Evolutionary conservation across 345 rosid species (phyloP), one percentile per base, ranked within the genome.

Genomic region (Lagerstroemia speciosa): DNA sequence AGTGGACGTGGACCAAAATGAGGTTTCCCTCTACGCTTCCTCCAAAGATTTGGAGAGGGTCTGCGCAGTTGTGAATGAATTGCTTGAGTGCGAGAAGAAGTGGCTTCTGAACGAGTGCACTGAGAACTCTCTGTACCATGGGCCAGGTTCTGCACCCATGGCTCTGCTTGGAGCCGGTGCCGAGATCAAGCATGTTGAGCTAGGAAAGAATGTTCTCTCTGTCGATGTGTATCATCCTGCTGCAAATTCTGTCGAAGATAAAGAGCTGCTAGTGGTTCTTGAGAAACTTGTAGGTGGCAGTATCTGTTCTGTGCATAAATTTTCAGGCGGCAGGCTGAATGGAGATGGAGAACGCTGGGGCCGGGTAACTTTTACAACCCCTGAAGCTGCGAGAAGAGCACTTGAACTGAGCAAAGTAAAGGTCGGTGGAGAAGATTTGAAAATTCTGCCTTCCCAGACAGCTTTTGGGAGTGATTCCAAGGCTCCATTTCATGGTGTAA

Each of bases 151-250:
- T 36, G 81, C 87, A 38, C 80, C 86, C 46, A 20, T 85, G 58
- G 98, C 94, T 34, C 82, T 93, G 75, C 82, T 93, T 67, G 98
- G 97, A 71, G 79, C 93, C 70, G 97, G 97, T 74, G 97, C 93
- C 53, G 86, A 81, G 81, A 87, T 93, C 74, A 89, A 83, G 83
- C 97, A 93, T 85, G 81, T 90, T 73, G 97, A 93, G 82, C 83
- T 89, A 72, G 84, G 83, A 64, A 86, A 79, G 71, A 84, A 86
- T 70, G 84, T 40, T 81, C 77, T 93, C 67, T 78, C 87, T 33
- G 84, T 90, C 27, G 87, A 93, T 72, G 79, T 93, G 63, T 65
- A 52, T 68, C 83, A 78, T 77, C 77, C 93, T 17, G 76, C 79
- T 76, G 69, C 50, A 55, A 72, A 71, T 78, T 36, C 41, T 48